phyloP scores from a whole-genome alignment of 768 basidiomycete genomes.

The Lentinula aciculospora region DNA sequence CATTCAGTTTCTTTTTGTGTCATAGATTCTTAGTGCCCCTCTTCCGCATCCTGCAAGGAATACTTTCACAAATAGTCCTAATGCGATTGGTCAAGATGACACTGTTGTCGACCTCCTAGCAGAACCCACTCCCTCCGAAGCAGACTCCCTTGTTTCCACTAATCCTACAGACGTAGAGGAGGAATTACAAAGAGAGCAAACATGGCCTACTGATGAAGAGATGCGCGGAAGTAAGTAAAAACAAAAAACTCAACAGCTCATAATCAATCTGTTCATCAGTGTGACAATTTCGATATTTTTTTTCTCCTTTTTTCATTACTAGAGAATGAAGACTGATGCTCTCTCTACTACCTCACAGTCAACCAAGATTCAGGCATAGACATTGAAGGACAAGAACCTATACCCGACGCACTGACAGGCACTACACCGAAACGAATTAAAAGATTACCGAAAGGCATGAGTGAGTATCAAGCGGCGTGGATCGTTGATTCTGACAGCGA shows the following conservation, averaged over 20 bases:
- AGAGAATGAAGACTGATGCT: constrained; percentile 3
- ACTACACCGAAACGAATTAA: constrained; percentile 80
- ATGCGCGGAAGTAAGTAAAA: constrained; percentile 42
- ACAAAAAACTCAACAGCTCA: neutral
- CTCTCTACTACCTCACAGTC: neutral
- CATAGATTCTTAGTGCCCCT: constrained; percentile 68
- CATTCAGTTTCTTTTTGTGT: neutral
- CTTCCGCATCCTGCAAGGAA: constrained; percentile 30
- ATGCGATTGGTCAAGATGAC: constrained; percentile 5
- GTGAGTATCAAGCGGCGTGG: constrained; percentile 97
- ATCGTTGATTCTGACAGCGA: constrained; percentile 72
- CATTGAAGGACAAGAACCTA: constrained; percentile 13
- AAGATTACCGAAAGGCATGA: constrained; percentile 90
- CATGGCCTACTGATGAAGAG: constrained; percentile 98
- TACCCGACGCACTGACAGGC: constrained; percentile 63
- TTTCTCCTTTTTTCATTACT: neutral
- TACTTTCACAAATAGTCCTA: constrained; percentile 21
- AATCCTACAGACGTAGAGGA: constrained; percentile 86
- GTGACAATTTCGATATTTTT: neutral
- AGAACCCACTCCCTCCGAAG: constrained; percentile 55
- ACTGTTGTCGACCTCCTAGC: constrained; percentile 72
- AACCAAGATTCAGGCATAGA: constrained; percentile 19
- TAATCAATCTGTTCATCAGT: neutral
- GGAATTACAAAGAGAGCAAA: constrained; percentile 71
- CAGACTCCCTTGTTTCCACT: constrained; percentile 82